Base-by-base conservation (phyloP, 2,329 filamentous ascomycete genomes). In the Sphaerostilbella broomeana region DNA sequence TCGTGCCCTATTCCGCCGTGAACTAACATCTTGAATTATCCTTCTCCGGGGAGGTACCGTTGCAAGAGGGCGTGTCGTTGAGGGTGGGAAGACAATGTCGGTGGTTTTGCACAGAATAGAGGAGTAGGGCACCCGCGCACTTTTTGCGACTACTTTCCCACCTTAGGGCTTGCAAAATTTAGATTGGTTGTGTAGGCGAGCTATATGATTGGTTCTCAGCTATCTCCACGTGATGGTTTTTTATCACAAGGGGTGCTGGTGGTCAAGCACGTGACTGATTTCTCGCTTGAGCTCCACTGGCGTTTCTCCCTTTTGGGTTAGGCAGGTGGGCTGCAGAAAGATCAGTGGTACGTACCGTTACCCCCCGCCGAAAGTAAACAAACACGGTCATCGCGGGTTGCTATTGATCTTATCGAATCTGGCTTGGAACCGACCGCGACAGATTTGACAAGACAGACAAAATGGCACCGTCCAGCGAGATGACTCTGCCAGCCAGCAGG, bases 401-500 rank as follows among this genome's bases (percentile, higher is more conserved):
- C 35, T 52, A 47, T 53, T 51, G 46, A 44, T 49, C 46, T 40
- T 45, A 44, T 43, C 38, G 42, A 41, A 21, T 43, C 45, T 51
- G 43, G 38, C 35, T 48, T 42, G 40, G 36, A 45, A 40, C 44
- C 45, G 32, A 44, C 41, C 40, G 35, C 36, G 43, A 38, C 39
- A 15, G 25, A 26, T 31, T n/a, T 31, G 22, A 24, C 35, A 47
- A 38, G 35, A 51, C 43, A 29, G 49, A 28, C 36, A 51, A 44
- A 10, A 65, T 64, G 61, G 47, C 56, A 39, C 50, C 58, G 24
- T 38, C 50, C 13, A 48, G 48, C 30, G 59, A 64, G 64, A 57
- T 66, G 42, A 75, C 75, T n/a, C 48, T 77, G 42, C 74, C 75
- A 28, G 63, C 73, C 27, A 72, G 69, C 48, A 69, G 77, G 51